Percentiles rank a stretch among this genome's conserved stretches.
These are phyloP conservation scores for Trichosanthes truncata DNA, from an alignment of 306 rosid genomes.

Conservation along the genomic window DNA sequence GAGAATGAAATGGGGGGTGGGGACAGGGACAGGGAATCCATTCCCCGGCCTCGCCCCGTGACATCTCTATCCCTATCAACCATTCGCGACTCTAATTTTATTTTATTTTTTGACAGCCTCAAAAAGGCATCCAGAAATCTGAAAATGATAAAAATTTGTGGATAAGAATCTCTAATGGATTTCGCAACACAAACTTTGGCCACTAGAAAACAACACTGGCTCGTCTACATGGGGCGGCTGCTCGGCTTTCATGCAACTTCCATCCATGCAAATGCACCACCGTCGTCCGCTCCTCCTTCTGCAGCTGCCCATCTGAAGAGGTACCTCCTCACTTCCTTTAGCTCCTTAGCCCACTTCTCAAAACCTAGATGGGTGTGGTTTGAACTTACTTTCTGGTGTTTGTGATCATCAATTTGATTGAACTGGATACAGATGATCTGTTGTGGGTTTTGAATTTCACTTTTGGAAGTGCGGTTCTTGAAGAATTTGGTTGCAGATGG, in stretches of 20 bases:
- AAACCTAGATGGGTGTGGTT: background rate
- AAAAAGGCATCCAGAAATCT: slow-evolving; percentile 39
- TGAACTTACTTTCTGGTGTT: background rate
- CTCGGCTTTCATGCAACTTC: slow-evolving; percentile 19
- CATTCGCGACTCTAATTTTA: background rate
- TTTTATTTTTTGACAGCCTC: slow-evolving; percentile 21
- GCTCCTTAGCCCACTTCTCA: background rate
- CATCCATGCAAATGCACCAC: slow-evolving; percentile 19
- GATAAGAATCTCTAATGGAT: slow-evolving; percentile 58
- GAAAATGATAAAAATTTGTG: slow-evolving; percentile 49
- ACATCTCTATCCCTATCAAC: no score
- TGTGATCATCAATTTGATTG: background rate
- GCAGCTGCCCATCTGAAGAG: background rate
- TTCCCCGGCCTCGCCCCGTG: no score
- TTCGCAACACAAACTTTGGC: slow-evolving; percentile 42
- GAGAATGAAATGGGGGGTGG: no score
- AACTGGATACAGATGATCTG: background rate
- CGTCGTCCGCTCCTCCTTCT: background rate
- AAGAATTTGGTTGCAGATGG: slow-evolving; percentile 1
- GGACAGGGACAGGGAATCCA: no score
- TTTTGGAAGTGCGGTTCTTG: background rate
- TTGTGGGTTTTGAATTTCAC: background rate
- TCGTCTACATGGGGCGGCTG: background rate
- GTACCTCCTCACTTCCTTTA: background rate
- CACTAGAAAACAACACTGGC: slow-evolving; percentile 17